These are phyloP conservation scores for Globisporangium paroecandrum DNA, from an alignment of 352 stramenopile species.

Conservation along the genomic window DNA sequence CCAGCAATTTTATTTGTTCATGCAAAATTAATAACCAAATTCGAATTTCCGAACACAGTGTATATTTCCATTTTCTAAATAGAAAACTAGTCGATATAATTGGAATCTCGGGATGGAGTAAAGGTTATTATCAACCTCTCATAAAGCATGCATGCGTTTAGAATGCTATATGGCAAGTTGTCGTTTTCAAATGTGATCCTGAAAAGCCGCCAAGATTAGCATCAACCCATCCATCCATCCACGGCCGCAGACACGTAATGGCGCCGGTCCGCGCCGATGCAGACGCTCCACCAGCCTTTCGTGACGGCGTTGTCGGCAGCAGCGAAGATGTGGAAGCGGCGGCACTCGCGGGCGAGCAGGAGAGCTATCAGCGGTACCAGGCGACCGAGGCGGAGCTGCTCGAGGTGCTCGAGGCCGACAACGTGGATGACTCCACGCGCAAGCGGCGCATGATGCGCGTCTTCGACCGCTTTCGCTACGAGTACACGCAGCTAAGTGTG, in stretches of 20 bases:
- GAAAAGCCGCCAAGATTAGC: not conserved
- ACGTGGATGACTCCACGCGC: constrained; percentile 41
- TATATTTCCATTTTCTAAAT: too few relatives aligned
- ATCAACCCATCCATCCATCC: not conserved
- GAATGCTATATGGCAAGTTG: too few relatives aligned
- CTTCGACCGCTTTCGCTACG: constrained; percentile 61
- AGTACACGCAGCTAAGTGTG: constrained; percentile 58
- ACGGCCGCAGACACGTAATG: not conserved
- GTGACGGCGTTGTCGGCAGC: not conserved
- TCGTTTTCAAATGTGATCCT: too few relatives aligned
- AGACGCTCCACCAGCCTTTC: not conserved
- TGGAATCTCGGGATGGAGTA: too few relatives aligned
- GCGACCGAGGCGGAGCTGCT: constrained; percentile 47
- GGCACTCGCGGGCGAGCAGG: constrained; percentile 21
- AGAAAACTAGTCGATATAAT: too few relatives aligned
- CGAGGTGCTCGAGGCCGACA: constrained; percentile 43
- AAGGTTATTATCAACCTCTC: too few relatives aligned
- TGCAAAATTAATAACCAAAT: too few relatives aligned
- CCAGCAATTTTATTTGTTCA: too few relatives aligned
- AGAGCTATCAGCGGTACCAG: constrained; percentile 35
- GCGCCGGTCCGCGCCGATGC: not conserved
- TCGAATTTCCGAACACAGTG: too few relatives aligned
- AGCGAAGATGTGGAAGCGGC: not conserved
- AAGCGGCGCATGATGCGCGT: constrained; percentile 61
- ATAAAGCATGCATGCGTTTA: too few relatives aligned